Conservation (phyloP, 257 asterid species). For the Solanum ossicruentum region DNA sequence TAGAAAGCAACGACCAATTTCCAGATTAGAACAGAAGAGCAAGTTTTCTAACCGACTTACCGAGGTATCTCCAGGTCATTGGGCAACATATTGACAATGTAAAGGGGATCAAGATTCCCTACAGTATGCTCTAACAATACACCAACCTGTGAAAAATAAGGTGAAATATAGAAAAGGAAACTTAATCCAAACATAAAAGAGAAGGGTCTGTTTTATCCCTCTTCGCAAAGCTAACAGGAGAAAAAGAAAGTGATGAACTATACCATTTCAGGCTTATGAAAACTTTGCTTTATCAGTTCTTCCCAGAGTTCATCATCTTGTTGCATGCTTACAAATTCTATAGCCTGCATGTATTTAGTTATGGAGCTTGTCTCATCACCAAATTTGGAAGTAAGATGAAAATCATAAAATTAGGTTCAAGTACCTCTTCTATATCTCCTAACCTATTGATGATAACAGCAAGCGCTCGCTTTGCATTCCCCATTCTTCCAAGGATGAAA, state of each 20-base stretch:
- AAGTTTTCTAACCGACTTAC: constrained; percentile 21
- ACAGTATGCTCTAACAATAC: constrained; percentile 94
- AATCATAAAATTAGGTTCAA: not conserved
- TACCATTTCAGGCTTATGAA: constrained; percentile 98
- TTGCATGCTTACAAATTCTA: constrained; percentile 89
- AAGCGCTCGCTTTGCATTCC: constrained; percentile 80
- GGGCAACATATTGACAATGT: constrained; percentile 84
- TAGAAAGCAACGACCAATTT: not conserved
- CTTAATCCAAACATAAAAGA: not conserved
- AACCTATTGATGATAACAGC: constrained; percentile 77
- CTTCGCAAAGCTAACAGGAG: not conserved
- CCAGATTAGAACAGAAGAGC: not conserved
- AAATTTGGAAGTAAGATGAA: constrained; percentile 4
- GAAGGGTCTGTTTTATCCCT: not conserved
- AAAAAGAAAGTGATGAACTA: not conserved
- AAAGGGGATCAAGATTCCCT: constrained; percentile 97
- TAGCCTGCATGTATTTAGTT: constrained; percentile 51
- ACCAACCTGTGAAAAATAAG: constrained; percentile 57
- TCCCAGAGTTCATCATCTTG: constrained; percentile 99
- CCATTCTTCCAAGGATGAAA: constrained; percentile 98
- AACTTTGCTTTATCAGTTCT: constrained; percentile 80
- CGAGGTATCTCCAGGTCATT: constrained; percentile 94
- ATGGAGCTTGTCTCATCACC: constrained; percentile 8
- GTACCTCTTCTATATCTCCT: constrained; percentile 92
- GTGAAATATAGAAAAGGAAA: not conserved